A percentile compares a stretch with the other conserved stretches of the same genome.
Evolutionary conservation across 192 early-diverging fungal genomes (phyloP).

Genomic region (Thoreauomyces humboldtii): DNA sequence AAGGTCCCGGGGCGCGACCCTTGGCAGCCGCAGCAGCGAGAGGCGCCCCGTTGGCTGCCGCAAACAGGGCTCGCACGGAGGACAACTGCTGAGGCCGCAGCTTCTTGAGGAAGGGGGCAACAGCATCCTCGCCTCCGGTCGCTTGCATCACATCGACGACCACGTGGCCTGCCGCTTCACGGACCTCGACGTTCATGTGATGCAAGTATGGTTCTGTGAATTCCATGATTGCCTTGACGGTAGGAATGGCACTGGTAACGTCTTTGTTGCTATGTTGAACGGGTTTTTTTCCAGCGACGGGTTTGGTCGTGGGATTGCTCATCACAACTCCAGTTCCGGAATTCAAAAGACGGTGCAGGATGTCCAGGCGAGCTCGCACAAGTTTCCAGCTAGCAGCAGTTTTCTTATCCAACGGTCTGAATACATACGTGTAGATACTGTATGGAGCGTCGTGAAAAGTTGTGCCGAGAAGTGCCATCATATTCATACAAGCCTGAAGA

Average conservation of each 20-base stretch:
- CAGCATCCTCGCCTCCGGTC: conserved; percentile 5
- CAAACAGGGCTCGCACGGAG: conserved; percentile 1
- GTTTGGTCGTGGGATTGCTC: not conserved
- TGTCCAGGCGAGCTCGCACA: conserved; percentile 54
- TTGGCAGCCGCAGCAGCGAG: not conserved
- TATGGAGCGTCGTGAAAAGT: conserved; percentile 46
- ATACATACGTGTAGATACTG: conserved; percentile 51
- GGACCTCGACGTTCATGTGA: conserved; percentile 60
- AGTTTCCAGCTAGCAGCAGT: conserved; percentile 42
- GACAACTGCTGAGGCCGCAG: conserved; percentile 15
- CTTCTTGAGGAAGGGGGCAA: conserved; percentile 1
- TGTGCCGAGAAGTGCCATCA: conserved; percentile 51
- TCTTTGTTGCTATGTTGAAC: no score
- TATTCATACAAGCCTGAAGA: conserved; percentile 34
- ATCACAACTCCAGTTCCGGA: conserved; percentile 41
- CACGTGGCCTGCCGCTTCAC: conserved; percentile 54
- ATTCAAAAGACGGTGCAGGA: conserved; percentile 44
- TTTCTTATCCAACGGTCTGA: conserved; percentile 44
- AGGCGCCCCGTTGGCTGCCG: conserved; percentile 12
- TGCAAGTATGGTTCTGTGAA: conserved; percentile 56
- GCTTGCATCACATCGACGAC: conserved; percentile 44
- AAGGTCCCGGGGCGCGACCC: no score
- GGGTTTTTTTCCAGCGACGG: no score
- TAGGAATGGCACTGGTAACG: conserved; percentile 15
- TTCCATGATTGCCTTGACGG: conserved; percentile 43